Evolutionary conservation across 1,284 basidiomycete species (phyloP), one percentile per base, ranked within the genome.

Genomic region (Trichosporon sp.): DNA sequence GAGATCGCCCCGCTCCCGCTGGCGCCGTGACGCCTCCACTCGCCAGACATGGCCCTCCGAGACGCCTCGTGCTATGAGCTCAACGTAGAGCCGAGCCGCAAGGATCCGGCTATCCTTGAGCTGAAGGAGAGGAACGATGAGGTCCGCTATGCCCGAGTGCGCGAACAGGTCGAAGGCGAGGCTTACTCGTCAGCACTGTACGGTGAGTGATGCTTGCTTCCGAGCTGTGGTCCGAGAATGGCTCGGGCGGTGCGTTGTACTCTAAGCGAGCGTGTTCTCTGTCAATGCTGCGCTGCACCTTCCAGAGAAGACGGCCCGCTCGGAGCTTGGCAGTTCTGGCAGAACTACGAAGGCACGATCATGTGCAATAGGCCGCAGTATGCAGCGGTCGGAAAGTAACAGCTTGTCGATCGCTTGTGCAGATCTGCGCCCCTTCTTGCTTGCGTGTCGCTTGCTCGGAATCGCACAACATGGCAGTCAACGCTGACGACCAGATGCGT

Each of bases 31-130:
- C 32, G 34, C 16, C 34, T 14, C 16, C 57, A 25, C 57, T 14
- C 27, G 5, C 49, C 46, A 9, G 33, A 60, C n/a, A 78, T 77
- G 76, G 63, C 76, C 16, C 69, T 78, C 34, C 66, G 77, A 63
- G 77, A 78, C 61, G 60, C 65, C 59, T 65, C 71, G 25, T 74
- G 73, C 64, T 77, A 77, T 58, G 73, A 73, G 10, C 70, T 78
- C 60, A 65, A 66, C 7, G 58, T 76, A 40, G 44, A 56, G 5
- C 72, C 71, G 7, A 65, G 66, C 2, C 29, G 49, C 3, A 4
- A 56, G 14, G 68, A 74, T 56, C 69, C 71, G 0, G 34, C 37
- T 9, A 59, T 78, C 21, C 57, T 70, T 23, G 71, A 78, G 57
- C 69, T 78, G 10, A 56, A 68, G 16, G 75, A 79, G 60, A 60